These are phyloP conservation scores for Verruconis gallopava DNA, from an alignment of 2,329 filamentous ascomycete species.

Conservation along the genomic window DNA sequence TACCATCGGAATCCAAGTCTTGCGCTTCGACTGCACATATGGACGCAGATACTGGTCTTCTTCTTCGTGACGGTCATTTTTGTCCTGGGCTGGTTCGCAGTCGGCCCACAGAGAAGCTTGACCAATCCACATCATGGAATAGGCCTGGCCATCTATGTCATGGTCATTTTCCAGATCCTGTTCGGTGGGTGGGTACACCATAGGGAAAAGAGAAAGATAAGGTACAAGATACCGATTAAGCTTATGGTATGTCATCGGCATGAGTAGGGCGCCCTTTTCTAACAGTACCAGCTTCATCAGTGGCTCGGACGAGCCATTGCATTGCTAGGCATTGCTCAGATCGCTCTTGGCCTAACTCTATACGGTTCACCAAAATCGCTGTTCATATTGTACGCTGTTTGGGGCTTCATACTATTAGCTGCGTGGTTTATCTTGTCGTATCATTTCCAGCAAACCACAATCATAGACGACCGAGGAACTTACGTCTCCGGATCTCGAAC, in stretches of 20 bases:
- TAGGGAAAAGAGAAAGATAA: constrained; percentile 38
- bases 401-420: constrained; percentile 58
- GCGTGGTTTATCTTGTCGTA: constrained; percentile 73
- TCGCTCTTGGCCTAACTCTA: constrained; percentile 77
- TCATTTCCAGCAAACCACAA: constrained; percentile 43
- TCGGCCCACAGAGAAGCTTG: constrained; percentile 56
- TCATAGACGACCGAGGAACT: constrained; percentile 43
- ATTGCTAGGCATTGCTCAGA: constrained; percentile 71
- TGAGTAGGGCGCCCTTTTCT: not conserved
- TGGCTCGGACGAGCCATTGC: constrained; percentile 73
- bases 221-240: constrained; percentile 43
- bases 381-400: constrained; percentile 77
- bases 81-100: constrained; percentile 63
- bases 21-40: constrained; percentile 58
- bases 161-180: constrained; percentile 58
- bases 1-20: constrained; percentile 47
- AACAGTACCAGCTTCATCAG: constrained; percentile 57
- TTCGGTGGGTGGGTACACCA: constrained; percentile 53
- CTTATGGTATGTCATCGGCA: constrained; percentile 35
- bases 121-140: constrained; percentile 80
- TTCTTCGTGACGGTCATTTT: constrained; percentile 59
- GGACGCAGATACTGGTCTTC: constrained; percentile 57
- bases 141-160: constrained; percentile 62
- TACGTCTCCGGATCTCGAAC: constrained; percentile 43
- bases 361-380: constrained; percentile 79